Evolutionary conservation across 2,329 filamentous ascomycete genomes (phyloP), one percentile per base, ranked within the genome.

Genomic region (Tolypocladium endophyticum): DNA sequence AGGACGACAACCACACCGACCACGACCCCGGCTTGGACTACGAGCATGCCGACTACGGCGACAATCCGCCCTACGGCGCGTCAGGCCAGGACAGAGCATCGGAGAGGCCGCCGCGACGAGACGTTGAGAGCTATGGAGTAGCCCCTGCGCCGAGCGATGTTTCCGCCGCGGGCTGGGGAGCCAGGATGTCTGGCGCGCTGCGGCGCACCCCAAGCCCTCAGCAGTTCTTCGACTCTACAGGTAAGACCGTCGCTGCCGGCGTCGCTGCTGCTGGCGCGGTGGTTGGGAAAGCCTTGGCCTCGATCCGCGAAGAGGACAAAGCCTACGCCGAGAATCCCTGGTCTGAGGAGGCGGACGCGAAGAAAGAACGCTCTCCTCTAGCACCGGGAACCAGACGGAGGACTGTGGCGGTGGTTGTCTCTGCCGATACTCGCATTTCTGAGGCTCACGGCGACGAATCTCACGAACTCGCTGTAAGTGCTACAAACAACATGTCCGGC

Each of bases 351-450:
- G 90, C 88, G 28, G 87, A 90, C 66, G 82, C 88, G 56, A 85
- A 88, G 69, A 77, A 77, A 65, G 77, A 80, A 59, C 77, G 76
- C 58, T 65, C 70, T 61, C 60, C 71, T 60, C 52, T 72, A 41
- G 65, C 76, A 43, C 66, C 72, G 60, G 62, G 71, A 57, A 84
- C 78, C 68, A 81, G 80, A 67, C 84, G 85, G 68, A 94, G 87
- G 78, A 91, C 86, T 0, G 89, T 97, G n/a, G 92, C 87, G 9
- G 84, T 97, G 67, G 88, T 97, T 18, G 86, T 97, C 16, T 95
- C 90, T 60, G 91, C 92, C 4, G 90, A 94, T 68, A 78, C 82
- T 30, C 78, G 81, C 41, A 70, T 82, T 45, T 81, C 85, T 47
- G 77, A 81, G 43, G 73, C 85, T 52, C 83, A 85, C 47, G 83